Base-by-base conservation (phyloP, 1,284 basidiomycete species). In the Chalciporus piperatoides region DNA sequence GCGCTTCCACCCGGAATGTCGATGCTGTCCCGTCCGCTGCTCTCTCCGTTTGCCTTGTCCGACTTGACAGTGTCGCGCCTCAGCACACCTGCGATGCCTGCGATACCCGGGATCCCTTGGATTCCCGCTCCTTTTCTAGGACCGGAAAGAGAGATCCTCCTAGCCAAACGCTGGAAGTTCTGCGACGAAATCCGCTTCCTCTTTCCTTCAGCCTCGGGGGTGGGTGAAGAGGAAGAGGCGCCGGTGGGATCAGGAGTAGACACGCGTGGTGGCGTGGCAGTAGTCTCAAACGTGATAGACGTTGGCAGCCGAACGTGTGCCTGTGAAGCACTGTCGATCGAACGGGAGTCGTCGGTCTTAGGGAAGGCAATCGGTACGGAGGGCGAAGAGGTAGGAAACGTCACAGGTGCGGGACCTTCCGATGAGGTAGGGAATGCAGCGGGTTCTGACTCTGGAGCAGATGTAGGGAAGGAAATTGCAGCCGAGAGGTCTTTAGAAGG, bases 131-230 rank as follows among this genome's bases (percentile, higher is more conserved):
- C 79, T 57, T 79, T 75, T 38, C 82, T 77, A 39, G 78, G 75
- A 1, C 80, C 77, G 0, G 79, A 80, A 33, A 88, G 65, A 11
- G 87, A 89, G 49, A 90, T 82, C 53, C 81, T 75, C 48, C 86
- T 73, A 15, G 87, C 87, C 38, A 90, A 65, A 25, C 85, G 78
- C 65, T 90, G 86, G 73, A 90, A 86, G 61, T 90, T 90, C 66
- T 90, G 87, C 21, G 86, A 86, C 10, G 86, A 83, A 49, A 86
- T 88, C 23, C 86, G 78, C 62, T 84, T 86, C 51, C 85, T 76
- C 71, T 88, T 89, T 41, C 80, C 80, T 59, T 87, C 86, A n/a
- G 76, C 62, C 2, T 85, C 84, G 2, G 77, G 74, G 56, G 84
- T 79, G 8, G 85, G 80, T 14, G 85, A 81, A 15, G 78, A 79